Evolutionary conservation across 2,329 filamentous ascomycete species (phyloP).

Genomic region (Cucurbitaria berberidis): DNA sequence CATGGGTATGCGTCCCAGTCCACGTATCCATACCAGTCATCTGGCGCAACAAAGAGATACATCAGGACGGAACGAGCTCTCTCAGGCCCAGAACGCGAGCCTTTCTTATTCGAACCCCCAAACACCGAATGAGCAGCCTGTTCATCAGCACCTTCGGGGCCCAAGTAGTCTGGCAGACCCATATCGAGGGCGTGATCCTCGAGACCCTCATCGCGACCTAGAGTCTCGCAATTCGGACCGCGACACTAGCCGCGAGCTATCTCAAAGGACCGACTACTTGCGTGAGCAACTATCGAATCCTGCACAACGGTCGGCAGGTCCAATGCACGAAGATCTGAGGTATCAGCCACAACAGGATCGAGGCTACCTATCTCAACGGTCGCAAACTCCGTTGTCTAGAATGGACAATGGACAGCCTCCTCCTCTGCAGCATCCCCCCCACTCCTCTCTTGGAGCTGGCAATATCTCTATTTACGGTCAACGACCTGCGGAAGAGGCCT

Average conservation of each 20-base stretch:
- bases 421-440: constrained; percentile 41
- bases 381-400: constrained; percentile 44
- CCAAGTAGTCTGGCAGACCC: constrained; percentile 31
- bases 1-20: constrained; percentile 47
- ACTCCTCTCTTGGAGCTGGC: constrained; percentile 37
- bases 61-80: constrained; percentile 40
- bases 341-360: constrained; percentile 40
- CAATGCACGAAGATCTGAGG: constrained; percentile 36
- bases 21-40: constrained; percentile 41
- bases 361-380: constrained; percentile 35
- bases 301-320: constrained; percentile 25
- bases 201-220: constrained; percentile 37
- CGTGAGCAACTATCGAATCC: constrained; percentile 39
- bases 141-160: constrained; percentile 32
- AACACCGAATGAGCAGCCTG: constrained; percentile 38
- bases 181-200: constrained; percentile 38
- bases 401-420: constrained; percentile 36
- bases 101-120: constrained; percentile 44
- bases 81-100: constrained; percentile 38
- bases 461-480: constrained; percentile 29
- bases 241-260: constrained; percentile 42
- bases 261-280: constrained; percentile 37
- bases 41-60: constrained; percentile 36
- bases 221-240: constrained; percentile 41
- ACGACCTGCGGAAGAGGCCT: constrained; percentile 35